Base-by-base conservation (phyloP, 2,329 filamentous ascomycete species). In the Beauveria pseudobassiana region DNA sequence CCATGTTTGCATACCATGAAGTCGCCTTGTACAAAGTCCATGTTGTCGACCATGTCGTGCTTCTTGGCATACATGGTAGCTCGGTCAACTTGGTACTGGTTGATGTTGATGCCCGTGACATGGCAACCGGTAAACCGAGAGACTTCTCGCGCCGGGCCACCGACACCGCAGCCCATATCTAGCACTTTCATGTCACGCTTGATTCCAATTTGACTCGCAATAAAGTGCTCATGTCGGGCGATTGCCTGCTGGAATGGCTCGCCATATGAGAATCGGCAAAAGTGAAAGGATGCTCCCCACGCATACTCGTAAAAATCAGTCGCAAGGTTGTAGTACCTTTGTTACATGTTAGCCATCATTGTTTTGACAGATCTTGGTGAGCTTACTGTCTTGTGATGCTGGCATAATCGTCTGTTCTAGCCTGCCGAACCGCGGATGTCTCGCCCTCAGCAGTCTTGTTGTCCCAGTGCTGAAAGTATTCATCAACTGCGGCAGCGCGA, bases 81-180 rank as follows among this genome's bases (percentile, higher is more conserved):
- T 62, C 93, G 89, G 73, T 95, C 83, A 66, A 97, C 96, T 79
- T 97, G 93, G 81, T 97, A 97, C 78, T 96, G 91, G 77, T 96
- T 97, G 86, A 96, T 96, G 85, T 96, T 97, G 75, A 97, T 77
- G 26, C 93, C 93, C 24, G 90, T 87, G 63, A 96, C 83, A 69
- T 96, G 91, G 70, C 85, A 88, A 63, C 89, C 91, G 6, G 90
- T 87, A 77, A 97, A 97, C 77, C 93, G 95, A 76, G 89, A 90
- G 70, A 97, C 96, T 79, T 96, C 91, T 64, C 92, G 85, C 10
- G 92, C 93, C n/a, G 93, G 93, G 40, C 93, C 93, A 68, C 93
- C 93, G 63, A 97, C 91, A 82, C 93, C 93, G 70, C 93, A 97
- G 64, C 93, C 93, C 64, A 97, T 93, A 70, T 97, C 93, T n/a